These are phyloP conservation scores for Cicer cuneatum DNA, from an alignment of 306 rosid species.

Conservation along the genomic window DNA sequence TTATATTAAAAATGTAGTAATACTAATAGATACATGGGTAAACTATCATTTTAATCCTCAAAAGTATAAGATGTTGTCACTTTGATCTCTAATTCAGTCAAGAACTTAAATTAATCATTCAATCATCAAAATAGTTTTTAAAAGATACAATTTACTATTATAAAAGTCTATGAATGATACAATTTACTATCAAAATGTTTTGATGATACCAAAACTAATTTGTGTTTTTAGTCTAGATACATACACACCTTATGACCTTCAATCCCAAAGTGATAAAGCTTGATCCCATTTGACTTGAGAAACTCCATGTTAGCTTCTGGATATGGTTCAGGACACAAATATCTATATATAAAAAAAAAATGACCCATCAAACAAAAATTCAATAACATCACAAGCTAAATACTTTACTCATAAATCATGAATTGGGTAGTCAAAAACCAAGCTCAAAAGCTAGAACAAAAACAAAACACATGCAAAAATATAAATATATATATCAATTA, in stretches of 20 bases:
- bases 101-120: no score
- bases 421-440: constrained; percentile 30
- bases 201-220: no score
- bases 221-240: background rate
- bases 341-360: constrained; percentile 51
- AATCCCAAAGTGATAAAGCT: constrained; percentile 89
- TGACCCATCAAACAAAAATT: constrained; percentile 28
- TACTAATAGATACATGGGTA: background rate
- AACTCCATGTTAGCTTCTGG: constrained; percentile 84
- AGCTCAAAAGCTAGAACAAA: background rate
- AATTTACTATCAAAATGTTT: no score
- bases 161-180: no score
- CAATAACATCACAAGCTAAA: constrained; percentile 11
- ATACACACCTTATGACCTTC: constrained; percentile 84
- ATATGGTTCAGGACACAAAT: constrained; percentile 95
- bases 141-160: no score
- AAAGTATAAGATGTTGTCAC: no score
- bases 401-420: constrained; percentile 26
- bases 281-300: constrained; percentile 81
- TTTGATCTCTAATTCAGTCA: no score
- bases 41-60: no score
- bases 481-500: background rate
- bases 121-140: no score
- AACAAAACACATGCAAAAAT: constrained; percentile 1
- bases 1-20: background rate